Percentiles rank a stretch among this genome's conserved stretches.
phyloP scores from a whole-genome alignment of 495 filamentous ascomycete genomes.

The Clohesyomyces aquaticus region DNA sequence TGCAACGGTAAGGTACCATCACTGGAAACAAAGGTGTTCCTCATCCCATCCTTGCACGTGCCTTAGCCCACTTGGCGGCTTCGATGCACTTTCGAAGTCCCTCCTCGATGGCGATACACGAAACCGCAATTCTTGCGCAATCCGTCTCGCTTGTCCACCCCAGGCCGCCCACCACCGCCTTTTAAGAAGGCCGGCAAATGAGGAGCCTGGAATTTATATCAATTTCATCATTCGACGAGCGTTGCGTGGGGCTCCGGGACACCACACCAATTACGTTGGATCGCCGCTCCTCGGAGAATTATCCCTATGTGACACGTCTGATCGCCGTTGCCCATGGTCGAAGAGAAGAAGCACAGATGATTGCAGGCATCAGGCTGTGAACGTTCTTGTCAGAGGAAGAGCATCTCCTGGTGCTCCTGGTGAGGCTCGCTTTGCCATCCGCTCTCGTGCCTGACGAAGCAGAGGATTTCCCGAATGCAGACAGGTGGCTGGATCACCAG shows the following conservation, averaged over 20 bases:
- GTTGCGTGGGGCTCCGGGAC: too few relatives aligned
- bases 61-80: neutral
- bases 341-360: neutral
- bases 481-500: neutral
- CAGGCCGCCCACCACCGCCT: neutral
- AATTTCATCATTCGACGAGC: neutral
- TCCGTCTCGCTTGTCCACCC: neutral
- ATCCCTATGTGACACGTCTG: neutral
- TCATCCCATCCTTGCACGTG: neutral
- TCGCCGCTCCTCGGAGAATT: neutral
- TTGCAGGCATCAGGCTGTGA: neutral
- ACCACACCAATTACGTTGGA: too few relatives aligned
- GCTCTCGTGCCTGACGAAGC: neutral
- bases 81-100: too few relatives aligned
- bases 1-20: neutral
- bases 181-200: neutral
- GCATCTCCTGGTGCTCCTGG: neutral
- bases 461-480: neutral
- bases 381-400: neutral
- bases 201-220: neutral
- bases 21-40: neutral
- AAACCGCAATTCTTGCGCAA: neutral
- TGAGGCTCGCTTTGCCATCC: neutral
- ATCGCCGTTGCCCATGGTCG: neutral
- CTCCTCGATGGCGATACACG: neutral